Conservation (phyloP, 768 basidiomycete species). For the Guyanaporus albipodus region DNA sequence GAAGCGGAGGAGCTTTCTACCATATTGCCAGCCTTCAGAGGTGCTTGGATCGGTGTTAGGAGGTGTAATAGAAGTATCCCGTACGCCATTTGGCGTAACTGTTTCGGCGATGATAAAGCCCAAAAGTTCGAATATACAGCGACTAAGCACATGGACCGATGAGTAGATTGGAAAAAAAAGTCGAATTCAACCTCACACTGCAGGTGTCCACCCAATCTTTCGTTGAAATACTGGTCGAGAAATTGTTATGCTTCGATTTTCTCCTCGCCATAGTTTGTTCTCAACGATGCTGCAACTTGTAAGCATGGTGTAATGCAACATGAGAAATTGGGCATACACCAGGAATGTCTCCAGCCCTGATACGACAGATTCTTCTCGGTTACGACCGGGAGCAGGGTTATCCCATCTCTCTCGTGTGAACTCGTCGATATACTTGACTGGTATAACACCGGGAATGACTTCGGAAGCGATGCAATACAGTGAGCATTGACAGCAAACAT, state of each 20-base stretch:
- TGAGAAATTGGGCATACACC: constrained; percentile 42
- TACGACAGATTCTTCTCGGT: constrained; percentile 50
- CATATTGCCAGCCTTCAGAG: constrained; percentile 45
- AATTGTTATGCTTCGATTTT: constrained; percentile 54
- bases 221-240: constrained; percentile 50
- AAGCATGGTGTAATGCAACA: neutral
- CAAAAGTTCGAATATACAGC: constrained; percentile 38
- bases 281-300: constrained; percentile 55
- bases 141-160: constrained; percentile 26
- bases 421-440: constrained; percentile 56
- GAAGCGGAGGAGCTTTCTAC: constrained; percentile 65
- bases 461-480: constrained; percentile 67
- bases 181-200: constrained; percentile 44
- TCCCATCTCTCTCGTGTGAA: constrained; percentile 57
- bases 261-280: constrained; percentile 71
- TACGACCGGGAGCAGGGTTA: constrained; percentile 55
- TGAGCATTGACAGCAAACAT: constrained; percentile 82
- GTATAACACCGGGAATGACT: constrained; percentile 71
- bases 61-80: constrained; percentile 47
- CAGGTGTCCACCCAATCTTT: constrained; percentile 64
- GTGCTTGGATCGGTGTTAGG: constrained; percentile 49
- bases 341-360: constrained; percentile 63
- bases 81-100: constrained; percentile 21
- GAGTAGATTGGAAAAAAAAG: constrained; percentile 7
- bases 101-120: constrained; percentile 34